Percentiles rank a stretch among this genome's conserved stretches.
phyloP scores from a whole-genome alignment of 1,139 yeast species.

The Yamadazyma dushanensis region DNA sequence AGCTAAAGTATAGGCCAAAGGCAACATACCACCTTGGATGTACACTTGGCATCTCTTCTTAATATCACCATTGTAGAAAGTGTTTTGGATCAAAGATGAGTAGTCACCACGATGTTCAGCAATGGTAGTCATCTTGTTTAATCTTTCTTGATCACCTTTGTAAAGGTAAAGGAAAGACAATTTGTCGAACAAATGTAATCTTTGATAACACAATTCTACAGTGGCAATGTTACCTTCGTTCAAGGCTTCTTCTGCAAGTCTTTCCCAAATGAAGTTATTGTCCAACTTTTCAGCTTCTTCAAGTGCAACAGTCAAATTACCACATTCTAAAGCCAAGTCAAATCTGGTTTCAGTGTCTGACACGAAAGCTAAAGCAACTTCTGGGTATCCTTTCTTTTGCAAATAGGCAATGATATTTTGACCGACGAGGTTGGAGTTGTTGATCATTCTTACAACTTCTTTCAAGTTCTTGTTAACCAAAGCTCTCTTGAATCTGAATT shows the following conservation, averaged over 20 bases:
- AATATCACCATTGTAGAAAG: constrained; percentile 73
- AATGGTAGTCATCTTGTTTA: constrained; percentile 82
- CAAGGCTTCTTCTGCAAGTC: constrained; percentile 82
- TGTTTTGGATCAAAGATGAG: constrained; percentile 79
- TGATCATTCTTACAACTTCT: constrained; percentile 89
- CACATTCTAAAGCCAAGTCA: constrained; percentile 92
- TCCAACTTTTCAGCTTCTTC: constrained; percentile 83
- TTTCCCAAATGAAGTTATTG: constrained; percentile 72
- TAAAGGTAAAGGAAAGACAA: constrained; percentile 82
- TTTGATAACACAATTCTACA: constrained; percentile 88
- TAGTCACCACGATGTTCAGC: constrained; percentile 87
- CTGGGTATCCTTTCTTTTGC: constrained; percentile 95
- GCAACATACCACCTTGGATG: constrained; percentile 75
- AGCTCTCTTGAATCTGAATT: constrained; percentile 93
- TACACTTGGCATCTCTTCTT: constrained; percentile 76
- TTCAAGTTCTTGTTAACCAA: constrained; percentile 85
- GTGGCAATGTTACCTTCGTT: constrained; percentile 84
- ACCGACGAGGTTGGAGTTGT: constrained; percentile 89
- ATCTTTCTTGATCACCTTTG: constrained; percentile 76
- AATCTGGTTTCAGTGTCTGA: constrained; percentile 95
- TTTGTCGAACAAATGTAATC: constrained; percentile 82
- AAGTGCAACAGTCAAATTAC: constrained; percentile 83
- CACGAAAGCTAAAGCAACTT: constrained; percentile 90
- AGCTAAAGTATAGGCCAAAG: constrained; percentile 93
- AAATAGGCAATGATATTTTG: constrained; percentile 94